Conservation (phyloP, 2,329 filamentous ascomycete species). For the Xylaria multiplex region DNA sequence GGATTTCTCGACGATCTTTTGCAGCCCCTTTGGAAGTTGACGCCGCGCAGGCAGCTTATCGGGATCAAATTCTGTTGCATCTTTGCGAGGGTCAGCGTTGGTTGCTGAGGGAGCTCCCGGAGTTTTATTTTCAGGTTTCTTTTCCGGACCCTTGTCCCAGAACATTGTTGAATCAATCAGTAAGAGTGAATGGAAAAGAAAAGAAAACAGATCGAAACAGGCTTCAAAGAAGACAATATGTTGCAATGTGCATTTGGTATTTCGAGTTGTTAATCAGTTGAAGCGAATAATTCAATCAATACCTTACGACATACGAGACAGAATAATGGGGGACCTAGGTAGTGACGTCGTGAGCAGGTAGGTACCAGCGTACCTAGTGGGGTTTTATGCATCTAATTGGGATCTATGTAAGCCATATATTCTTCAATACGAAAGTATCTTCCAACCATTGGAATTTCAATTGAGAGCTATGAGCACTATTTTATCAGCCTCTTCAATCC, state of each 20-base stretch:
- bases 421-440: constrained; percentile 24
- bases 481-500: constrained; percentile 43
- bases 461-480: constrained; percentile 48
- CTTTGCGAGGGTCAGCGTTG: constrained; percentile 46
- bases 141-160: constrained; percentile 48
- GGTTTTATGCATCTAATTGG: constrained; percentile 24
- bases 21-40: constrained; percentile 65
- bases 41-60: constrained; percentile 59
- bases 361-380: not conserved
- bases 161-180: constrained; percentile 41
- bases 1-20: constrained; percentile 66
- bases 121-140: constrained; percentile 45
- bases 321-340: constrained; percentile 8
- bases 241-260: not conserved
- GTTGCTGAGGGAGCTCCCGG: constrained; percentile 39
- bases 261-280: not conserved
- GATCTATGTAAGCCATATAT: constrained; percentile 25
- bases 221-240: not conserved
- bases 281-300: not conserved
- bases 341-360: constrained; percentile 24
- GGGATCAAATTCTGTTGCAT: constrained; percentile 55
- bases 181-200: not conserved
- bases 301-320: not conserved
- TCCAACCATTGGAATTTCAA: constrained; percentile 41
- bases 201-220: not conserved